phyloP scores from a whole-genome alignment of 257 asterid genomes.

The Lavandula angustifolia region DNA sequence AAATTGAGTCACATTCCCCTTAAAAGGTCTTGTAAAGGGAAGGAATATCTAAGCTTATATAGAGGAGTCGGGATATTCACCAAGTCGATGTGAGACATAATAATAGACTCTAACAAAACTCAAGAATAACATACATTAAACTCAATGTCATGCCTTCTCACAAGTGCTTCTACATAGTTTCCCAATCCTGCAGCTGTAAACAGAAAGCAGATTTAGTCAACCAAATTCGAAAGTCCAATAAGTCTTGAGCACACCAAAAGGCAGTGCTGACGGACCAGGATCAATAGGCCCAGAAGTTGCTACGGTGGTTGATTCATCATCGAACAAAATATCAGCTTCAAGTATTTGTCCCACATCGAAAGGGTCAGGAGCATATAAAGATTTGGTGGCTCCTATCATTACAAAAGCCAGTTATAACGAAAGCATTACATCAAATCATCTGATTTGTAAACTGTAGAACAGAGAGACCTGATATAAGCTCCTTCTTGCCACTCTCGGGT shows the following conservation, averaged over 20 bases:
- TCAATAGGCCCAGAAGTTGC: conserved; percentile 70
- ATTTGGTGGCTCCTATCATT: conserved; percentile 84
- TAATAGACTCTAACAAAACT: neutral
- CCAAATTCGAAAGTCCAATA: neutral
- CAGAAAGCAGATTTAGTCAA: conserved; percentile 25
- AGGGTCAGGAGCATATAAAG: conserved; percentile 93
- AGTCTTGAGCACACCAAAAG: neutral
- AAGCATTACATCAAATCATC: neutral
- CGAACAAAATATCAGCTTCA: conserved; percentile 64
- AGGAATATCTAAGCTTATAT: no score
- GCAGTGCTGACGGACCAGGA: conserved; percentile 57
- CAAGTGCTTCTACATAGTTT: conserved; percentile 93
- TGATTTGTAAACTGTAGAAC: neutral
- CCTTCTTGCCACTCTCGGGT: conserved; percentile 67
- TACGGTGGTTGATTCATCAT: conserved; percentile 49
- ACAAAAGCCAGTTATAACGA: conserved; percentile 13
- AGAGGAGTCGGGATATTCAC: neutral
- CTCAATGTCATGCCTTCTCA: conserved; percentile 86
- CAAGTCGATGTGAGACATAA: neutral
- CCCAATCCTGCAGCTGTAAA: conserved; percentile 91
- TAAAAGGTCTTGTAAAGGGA: no score
- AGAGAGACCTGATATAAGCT: conserved; percentile 77
- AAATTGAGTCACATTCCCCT: no score
- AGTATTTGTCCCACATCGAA: conserved; percentile 85
- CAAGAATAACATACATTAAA: conserved; percentile 61